Conservation (phyloP, 2,329 filamentous ascomycete species). For the Fusarium torreyae region DNA sequence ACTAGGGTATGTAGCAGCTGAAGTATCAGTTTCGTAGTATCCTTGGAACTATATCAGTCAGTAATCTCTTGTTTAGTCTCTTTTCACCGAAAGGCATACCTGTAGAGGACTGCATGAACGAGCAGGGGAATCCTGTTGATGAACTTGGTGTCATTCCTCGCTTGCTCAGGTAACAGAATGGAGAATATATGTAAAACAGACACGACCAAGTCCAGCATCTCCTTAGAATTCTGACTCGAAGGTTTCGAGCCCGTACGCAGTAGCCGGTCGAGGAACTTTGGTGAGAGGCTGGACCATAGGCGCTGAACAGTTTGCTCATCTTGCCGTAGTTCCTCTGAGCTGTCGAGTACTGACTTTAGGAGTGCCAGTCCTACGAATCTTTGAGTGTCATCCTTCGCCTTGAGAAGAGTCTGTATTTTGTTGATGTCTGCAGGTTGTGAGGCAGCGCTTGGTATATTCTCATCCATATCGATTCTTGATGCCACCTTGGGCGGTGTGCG, state of each 20-base stretch:
- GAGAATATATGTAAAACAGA: slow-evolving; percentile 75
- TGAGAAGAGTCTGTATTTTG: slow-evolving; percentile 70
- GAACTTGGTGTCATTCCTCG: slow-evolving; percentile 62
- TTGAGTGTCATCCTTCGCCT: slow-evolving; percentile 75
- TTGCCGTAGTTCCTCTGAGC: slow-evolving; percentile 65
- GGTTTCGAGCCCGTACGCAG: slow-evolving; percentile 67
- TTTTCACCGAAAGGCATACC: slow-evolving; percentile 56
- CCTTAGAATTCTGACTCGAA: slow-evolving; percentile 63
- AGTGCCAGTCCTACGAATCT: slow-evolving; percentile 78
- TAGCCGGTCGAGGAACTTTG: slow-evolving; percentile 75
- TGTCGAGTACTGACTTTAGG: slow-evolving; percentile 76
- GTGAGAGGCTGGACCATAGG: slow-evolving; percentile 73
- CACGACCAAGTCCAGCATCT: slow-evolving; percentile 76
- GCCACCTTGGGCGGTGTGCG: slow-evolving; percentile 1
- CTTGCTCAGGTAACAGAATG: slow-evolving; percentile 67
- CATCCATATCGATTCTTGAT: slow-evolving; percentile 7
- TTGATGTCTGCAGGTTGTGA: slow-evolving; percentile 51
- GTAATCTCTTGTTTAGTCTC: neutral
- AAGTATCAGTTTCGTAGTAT: slow-evolving; percentile 68
- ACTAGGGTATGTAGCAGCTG: slow-evolving; percentile 72
- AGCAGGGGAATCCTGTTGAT: slow-evolving; percentile 68
- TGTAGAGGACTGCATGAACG: slow-evolving; percentile 67
- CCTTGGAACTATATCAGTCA: slow-evolving; percentile 60
- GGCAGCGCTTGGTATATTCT: slow-evolving; percentile 16
- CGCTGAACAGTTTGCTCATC: slow-evolving; percentile 62